phyloP scores from a whole-genome alignment of 257 asterid species.

The Solanum raphanifolium region DNA sequence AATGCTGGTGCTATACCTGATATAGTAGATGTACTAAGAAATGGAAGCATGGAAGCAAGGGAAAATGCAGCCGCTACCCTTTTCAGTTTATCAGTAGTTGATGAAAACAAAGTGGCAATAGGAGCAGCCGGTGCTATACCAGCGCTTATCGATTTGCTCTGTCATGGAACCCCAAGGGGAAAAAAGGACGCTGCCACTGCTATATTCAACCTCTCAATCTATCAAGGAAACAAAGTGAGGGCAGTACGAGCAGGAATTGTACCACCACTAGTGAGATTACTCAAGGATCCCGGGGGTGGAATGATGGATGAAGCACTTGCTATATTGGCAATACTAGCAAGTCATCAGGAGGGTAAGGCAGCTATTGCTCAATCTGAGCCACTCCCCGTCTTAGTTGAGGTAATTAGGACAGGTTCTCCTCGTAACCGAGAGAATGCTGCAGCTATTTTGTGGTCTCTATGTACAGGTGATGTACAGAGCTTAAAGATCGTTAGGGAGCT shows the following conservation, averaged over 20 bases:
- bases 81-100: conserved; percentile 74
- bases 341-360: conserved; percentile 77
- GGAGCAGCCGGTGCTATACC: conserved; percentile 96
- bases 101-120: conserved; percentile 84
- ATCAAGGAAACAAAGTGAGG: conserved; percentile 85
- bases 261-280: conserved; percentile 56
- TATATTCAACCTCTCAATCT: conserved; percentile 76
- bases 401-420: conserved; percentile 74
- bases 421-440: conserved; percentile 85
- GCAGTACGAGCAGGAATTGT: conserved; percentile 86
- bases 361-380: conserved; percentile 73
- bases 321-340: conserved; percentile 74
- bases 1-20: conserved; percentile 85
- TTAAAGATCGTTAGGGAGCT: conserved; percentile 51
- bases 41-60: conserved; percentile 77
- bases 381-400: conserved; percentile 49
- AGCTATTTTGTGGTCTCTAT: conserved; percentile 73
- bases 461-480: conserved; percentile 45
- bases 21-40: conserved; percentile 66
- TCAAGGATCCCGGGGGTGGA: conserved; percentile 83
- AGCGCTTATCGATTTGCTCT: conserved; percentile 69
- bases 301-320: conserved; percentile 96
- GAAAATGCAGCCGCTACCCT: conserved; percentile 97
- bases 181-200: conserved; percentile 97
- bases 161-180: conserved; percentile 82